Conservation (phyloP, 495 filamentous ascomycete species). For the Trichoderma reesei region DNA sequence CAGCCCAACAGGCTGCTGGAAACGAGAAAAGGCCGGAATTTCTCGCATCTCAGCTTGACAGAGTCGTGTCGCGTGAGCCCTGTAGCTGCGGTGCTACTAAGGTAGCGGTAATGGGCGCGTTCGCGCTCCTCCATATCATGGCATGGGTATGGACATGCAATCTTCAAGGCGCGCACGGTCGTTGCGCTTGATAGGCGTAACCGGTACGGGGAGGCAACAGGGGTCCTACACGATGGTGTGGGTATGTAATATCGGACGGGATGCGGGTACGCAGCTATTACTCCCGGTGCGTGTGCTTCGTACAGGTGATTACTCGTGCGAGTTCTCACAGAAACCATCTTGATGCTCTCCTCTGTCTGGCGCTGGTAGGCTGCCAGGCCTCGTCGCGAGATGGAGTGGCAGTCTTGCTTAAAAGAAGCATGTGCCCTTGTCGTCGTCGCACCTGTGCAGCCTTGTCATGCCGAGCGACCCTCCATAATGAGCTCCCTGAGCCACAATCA, state of each 20-base stretch:
- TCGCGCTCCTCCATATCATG: neutral
- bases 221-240: slow-evolving; percentile 3
- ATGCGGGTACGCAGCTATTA: neutral
- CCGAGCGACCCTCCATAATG: neutral
- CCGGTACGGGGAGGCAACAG: neutral
- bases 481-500: neutral
- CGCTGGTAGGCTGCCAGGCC: neutral
- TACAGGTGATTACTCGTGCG: neutral
- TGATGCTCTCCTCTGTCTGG: neutral
- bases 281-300: neutral
- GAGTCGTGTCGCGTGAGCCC: neutral
- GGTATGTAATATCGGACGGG: neutral
- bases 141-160: neutral
- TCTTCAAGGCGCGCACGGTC: slow-evolving; percentile 4
- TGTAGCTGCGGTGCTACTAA: neutral
- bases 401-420: neutral
- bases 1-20: no score
- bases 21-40: no score
- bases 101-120: neutral
- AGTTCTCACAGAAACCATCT: no score
- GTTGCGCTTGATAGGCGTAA: slow-evolving; percentile 6
- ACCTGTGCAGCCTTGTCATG: neutral
- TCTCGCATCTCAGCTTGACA: neutral
- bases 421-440: neutral
- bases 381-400: no score